Evolutionary conservation across 306 rosid genomes (phyloP), one percentile per base, ranked within the genome.

Genomic region (Gillenia trifoliata): DNA sequence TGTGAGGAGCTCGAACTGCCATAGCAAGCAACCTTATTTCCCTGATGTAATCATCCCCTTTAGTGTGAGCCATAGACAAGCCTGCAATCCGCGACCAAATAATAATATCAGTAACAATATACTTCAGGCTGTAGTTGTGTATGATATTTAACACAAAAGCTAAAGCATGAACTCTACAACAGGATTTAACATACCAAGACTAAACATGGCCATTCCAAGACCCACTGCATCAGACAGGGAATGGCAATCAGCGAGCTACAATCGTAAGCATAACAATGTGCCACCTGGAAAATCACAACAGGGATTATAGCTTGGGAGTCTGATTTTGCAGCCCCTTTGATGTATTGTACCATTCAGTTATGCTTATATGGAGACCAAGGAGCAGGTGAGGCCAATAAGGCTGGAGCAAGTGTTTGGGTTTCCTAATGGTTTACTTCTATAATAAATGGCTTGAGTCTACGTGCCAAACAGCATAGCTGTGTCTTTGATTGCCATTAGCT

Each of bases 151-250:
- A 22, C 59, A 45, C 31, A 71, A 71, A 34, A 17, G n/a, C 45
- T 19, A n/a, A 16, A n/a, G 22, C 19, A 29, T 5, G 31, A 31
- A 29, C 31, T 0, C 61, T 2, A 15, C 23, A 41, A 26, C n/a
- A n/a, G n/a, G n/a, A 5, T 41, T 28, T 19, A 45, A 36, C 41
- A 15, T 88, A 92, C 97, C 97, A 29, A 92, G 96, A 68, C 98
- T 92, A 77, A 92, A 92, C 98, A 92, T 92, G 22, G 96, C 98
- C 98, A 92, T 92, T 65, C 98, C 98, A 19, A 92, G 93, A 6
- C 98, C n/a, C n/a, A n/a, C 98, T 2, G 96, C 96, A 75, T 88
- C 85, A 4, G 98, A 92, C 33, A 90, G n/a, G n/a, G 77, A 81
- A 92, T 92, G 33, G 89, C 49, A 3, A 92, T 92, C 0, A 92